Conservation (phyloP, 1,284 basidiomycete genomes). For the Meira nashicola region DNA sequence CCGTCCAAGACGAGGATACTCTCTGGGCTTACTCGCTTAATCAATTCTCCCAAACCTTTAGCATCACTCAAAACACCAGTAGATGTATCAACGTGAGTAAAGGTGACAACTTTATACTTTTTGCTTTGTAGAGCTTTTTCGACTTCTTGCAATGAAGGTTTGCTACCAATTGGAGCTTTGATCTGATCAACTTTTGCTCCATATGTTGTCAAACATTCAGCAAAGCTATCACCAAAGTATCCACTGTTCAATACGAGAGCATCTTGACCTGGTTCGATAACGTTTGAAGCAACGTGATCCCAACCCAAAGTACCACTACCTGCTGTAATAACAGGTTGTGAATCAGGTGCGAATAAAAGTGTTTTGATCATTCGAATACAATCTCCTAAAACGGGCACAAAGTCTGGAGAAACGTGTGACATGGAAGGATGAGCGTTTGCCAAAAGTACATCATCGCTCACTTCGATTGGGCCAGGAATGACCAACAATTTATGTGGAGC, state of each 20-base stretch:
- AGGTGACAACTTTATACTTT: slow-evolving; percentile 82
- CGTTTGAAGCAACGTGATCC: slow-evolving; percentile 63
- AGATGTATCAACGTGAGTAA: slow-evolving; percentile 73
- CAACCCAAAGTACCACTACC: slow-evolving; percentile 94
- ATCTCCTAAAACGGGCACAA: slow-evolving; percentile 83
- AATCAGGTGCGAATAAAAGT: slow-evolving; percentile 59
- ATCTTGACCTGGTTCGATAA: slow-evolving; percentile 72
- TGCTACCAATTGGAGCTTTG: slow-evolving; percentile 73
- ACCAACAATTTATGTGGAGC: slow-evolving; percentile 48
- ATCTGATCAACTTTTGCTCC: slow-evolving; percentile 85
- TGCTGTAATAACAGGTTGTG: slow-evolving; percentile 68
- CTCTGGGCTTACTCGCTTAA: slow-evolving; percentile 74
- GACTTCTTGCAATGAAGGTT: slow-evolving; percentile 64
- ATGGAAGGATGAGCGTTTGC: slow-evolving; percentile 51
- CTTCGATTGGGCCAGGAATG: slow-evolving; percentile 77
- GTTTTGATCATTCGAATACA: slow-evolving; percentile 71
- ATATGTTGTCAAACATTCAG: slow-evolving; percentile 63
- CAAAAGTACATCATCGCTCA: slow-evolving; percentile 66
- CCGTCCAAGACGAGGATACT: slow-evolving; percentile 82
- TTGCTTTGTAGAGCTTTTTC: slow-evolving; percentile 70
- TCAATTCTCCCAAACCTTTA: slow-evolving; percentile 70
- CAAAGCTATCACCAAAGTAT: slow-evolving; percentile 50
- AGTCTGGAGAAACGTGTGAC: slow-evolving; percentile 79
- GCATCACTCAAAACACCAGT: slow-evolving; percentile 78
- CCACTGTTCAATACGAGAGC: slow-evolving; percentile 68